Percentiles rank a stretch among this genome's conserved stretches.
Conservation (phyloP, 1,139 yeast genomes). For the Geotrichum fermentans region DNA sequence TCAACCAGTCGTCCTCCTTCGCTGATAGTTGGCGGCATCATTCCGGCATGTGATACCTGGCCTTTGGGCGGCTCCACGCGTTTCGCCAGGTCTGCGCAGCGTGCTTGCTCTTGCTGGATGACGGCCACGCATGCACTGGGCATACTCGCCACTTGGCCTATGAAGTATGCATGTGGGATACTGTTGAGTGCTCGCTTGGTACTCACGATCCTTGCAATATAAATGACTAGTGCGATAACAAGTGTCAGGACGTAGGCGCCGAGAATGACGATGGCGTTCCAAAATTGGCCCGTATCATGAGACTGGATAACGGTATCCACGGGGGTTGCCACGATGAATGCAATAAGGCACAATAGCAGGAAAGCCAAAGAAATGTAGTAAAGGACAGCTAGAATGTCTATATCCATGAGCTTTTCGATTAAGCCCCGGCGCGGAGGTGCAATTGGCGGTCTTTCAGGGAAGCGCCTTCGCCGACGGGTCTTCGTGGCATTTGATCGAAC, state of each 20-base stretch:
- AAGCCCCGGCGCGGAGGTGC: background rate
- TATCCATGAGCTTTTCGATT: background rate
- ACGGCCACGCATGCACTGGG: slow-evolving; percentile 46
- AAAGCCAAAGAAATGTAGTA: slow-evolving; percentile 53
- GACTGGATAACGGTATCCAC: slow-evolving; percentile 74
- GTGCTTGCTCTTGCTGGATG: slow-evolving; percentile 43
- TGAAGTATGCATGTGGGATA: slow-evolving; percentile 63
- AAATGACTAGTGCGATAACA: slow-evolving; percentile 46
- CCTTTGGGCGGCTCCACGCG: slow-evolving; percentile 48
- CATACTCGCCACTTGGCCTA: slow-evolving; percentile 64
- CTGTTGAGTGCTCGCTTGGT: slow-evolving; percentile 59
- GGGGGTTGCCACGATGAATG: slow-evolving; percentile 62
- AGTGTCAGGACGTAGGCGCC: slow-evolving; percentile 63
- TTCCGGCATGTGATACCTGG: slow-evolving; percentile 59
- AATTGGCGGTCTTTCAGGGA: too few relatives aligned
- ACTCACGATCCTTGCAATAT: slow-evolving; percentile 52
- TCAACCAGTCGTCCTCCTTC: slow-evolving; percentile 49
- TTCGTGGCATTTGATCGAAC: too few relatives aligned
- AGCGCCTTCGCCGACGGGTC: too few relatives aligned
- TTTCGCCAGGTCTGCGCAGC: slow-evolving; percentile 47
- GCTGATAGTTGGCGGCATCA: slow-evolving; percentile 40
- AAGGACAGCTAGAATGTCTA: background rate
- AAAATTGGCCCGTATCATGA: slow-evolving; percentile 49
- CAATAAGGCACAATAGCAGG: slow-evolving; percentile 49
- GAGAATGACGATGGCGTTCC: slow-evolving; percentile 71